Evolutionary conservation across 495 filamentous ascomycete species (phyloP).

Genomic region (Extremus antarcticus): DNA sequence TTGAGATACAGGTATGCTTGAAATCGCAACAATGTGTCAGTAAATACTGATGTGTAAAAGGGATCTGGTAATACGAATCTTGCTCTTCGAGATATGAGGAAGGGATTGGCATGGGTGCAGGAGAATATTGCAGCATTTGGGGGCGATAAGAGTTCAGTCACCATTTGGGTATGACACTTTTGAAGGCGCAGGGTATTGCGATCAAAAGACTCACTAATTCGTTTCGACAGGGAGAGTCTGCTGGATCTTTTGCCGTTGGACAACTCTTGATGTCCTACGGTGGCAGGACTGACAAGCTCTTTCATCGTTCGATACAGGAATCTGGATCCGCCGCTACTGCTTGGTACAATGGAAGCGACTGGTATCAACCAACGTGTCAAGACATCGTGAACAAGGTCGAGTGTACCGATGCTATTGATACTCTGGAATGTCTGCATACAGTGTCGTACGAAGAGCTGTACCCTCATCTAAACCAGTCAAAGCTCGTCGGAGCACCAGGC

Average conservation of each 20-base stretch:
- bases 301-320: slow-evolving; percentile 23
- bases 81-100: slow-evolving; percentile 21
- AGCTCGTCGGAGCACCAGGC: slow-evolving; percentile 18
- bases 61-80: slow-evolving; percentile 15
- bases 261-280: slow-evolving; percentile 1
- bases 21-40: neutral
- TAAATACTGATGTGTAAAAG: neutral
- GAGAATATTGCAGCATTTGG: slow-evolving; percentile 32
- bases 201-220: no score
- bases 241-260: slow-evolving; percentile 17
- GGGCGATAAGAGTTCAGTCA: slow-evolving; percentile 38
- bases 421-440: slow-evolving; percentile 20
- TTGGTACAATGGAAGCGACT: slow-evolving; percentile 22
- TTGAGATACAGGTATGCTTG: neutral
- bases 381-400: slow-evolving; percentile 19
- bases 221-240: slow-evolving; percentile 22
- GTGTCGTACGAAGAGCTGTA: slow-evolving; percentile 17
- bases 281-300: slow-evolving; percentile 13
- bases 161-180: slow-evolving; percentile 44
- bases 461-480: slow-evolving; percentile 19
- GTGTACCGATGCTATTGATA: slow-evolving; percentile 18
- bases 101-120: slow-evolving; percentile 27
- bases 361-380: slow-evolving; percentile 24
- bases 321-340: slow-evolving; percentile 5
- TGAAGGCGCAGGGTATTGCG: no score